These are phyloP conservation scores for Epipyxis sp. DNA, from an alignment of 108 stramenopile species.

Conservation along the genomic window DNA sequence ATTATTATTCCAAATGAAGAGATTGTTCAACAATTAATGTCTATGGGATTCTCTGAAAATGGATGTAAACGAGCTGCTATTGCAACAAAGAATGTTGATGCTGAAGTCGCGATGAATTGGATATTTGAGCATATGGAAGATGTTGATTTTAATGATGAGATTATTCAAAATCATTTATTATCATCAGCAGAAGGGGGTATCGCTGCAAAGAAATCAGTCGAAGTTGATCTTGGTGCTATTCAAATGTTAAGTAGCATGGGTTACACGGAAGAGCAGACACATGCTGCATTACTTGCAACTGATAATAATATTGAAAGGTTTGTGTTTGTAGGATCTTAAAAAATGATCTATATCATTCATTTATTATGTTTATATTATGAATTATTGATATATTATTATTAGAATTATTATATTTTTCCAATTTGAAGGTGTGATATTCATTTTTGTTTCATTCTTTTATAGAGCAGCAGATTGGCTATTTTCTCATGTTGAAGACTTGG, in stretches of 20 bases:
- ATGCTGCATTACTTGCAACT: slow-evolving; percentile 4
- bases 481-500: slow-evolving; percentile 83
- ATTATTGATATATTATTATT: neutral
- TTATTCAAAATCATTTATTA: slow-evolving; percentile 58
- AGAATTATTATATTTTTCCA: slow-evolving; percentile 44
- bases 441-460: slow-evolving; percentile 71
- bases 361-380: no score
- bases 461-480: slow-evolving; percentile 97
- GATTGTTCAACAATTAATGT: slow-evolving; percentile 79
- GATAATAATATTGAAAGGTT: neutral
- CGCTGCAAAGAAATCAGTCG: slow-evolving; percentile 47
- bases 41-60: slow-evolving; percentile 95
- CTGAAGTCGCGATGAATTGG: slow-evolving; percentile 94
- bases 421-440: slow-evolving; percentile 77
- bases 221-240: slow-evolving; percentile 73
- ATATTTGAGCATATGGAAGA: slow-evolving; percentile 90
- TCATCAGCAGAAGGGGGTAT: slow-evolving; percentile 37
- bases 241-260: slow-evolving; percentile 73
- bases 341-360: no score
- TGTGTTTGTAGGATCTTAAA: no score
- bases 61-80: slow-evolving; percentile 83
- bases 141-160: slow-evolving; percentile 91
- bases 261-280: slow-evolving; percentile 68
- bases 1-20: slow-evolving; percentile 69
- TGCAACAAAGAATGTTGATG: slow-evolving; percentile 75